Conservation (phyloP, 2,329 filamentous ascomycete genomes). For the Penicillium sp. region DNA sequence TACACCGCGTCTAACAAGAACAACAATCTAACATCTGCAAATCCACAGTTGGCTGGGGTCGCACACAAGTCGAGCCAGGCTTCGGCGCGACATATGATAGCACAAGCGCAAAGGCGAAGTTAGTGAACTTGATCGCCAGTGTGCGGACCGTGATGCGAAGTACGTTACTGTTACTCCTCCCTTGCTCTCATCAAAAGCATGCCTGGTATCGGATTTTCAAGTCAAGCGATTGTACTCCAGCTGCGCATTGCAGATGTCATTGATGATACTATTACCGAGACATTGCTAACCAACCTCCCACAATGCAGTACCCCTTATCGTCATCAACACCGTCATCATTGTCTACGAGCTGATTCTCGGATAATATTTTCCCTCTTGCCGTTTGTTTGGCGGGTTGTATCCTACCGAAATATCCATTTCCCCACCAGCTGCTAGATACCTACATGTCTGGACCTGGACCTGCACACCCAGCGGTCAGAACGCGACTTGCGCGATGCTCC, state of each 20-base stretch:
- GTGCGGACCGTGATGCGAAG: constrained; percentile 90
- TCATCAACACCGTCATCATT: constrained; percentile 77
- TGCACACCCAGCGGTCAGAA: neutral
- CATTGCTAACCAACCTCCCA: neutral
- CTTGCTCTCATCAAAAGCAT: neutral
- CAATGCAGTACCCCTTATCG: constrained; percentile 71
- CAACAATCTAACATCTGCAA: constrained; percentile 10
- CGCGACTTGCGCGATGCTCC: neutral
- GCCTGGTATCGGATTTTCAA: neutral
- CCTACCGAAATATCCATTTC: neutral
- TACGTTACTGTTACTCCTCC: constrained; percentile 48
- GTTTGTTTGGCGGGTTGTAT: neutral
- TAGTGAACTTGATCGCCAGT: constrained; percentile 84
- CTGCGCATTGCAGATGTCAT: too few species aligned
- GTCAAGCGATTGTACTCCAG: neutral
- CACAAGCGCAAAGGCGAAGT: constrained; percentile 76
- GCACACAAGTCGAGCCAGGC: constrained; percentile 60
- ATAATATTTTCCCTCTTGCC: constrained; percentile 41
- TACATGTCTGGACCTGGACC: neutral
- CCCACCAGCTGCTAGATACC: neutral
- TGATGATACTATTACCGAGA: too few species aligned
- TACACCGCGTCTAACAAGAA: neutral
- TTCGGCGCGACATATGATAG: constrained; percentile 71
- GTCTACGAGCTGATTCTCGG: constrained; percentile 75
- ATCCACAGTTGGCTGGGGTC: constrained; percentile 74